A percentile compares a stretch with the other conserved stretches of the same genome.
Evolutionary conservation across 1,139 yeast genomes (phyloP).

Genomic region (Scheffersomyces parashehatae): DNA sequence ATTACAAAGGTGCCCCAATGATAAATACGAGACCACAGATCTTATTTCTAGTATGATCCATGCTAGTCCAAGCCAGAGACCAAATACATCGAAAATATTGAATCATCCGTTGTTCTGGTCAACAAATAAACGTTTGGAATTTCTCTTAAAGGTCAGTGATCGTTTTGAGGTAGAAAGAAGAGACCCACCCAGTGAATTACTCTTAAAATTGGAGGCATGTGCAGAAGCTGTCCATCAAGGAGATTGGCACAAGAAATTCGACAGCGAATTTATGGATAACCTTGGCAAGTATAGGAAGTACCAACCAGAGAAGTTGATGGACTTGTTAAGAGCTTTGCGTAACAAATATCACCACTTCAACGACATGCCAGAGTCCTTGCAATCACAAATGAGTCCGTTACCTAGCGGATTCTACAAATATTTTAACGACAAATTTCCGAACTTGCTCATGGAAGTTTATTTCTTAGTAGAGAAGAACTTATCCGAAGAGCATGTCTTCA

Average conservation of each 20-base stretch:
- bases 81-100: conserved; percentile 66
- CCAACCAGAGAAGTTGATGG: conserved; percentile 75
- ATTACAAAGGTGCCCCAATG: conserved; percentile 41
- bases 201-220: conserved; percentile 58
- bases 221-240: conserved; percentile 59
- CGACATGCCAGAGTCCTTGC: conserved; percentile 71
- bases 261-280: conserved; percentile 70
- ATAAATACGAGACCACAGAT: conserved; percentile 67
- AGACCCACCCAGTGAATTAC: conserved; percentile 77
- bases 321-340: conserved; percentile 81
- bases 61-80: conserved; percentile 68
- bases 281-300: conserved; percentile 90
- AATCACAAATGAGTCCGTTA: conserved; percentile 67
- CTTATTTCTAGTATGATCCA: conserved; percentile 72
- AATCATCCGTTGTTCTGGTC: conserved; percentile 91
- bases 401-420: conserved; percentile 84
- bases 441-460: conserved; percentile 73
- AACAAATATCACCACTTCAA: conserved; percentile 93
- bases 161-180: conserved; percentile 84
- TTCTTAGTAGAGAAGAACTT: conserved; percentile 59
- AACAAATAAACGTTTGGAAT: conserved; percentile 72
- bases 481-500: conserved; percentile 60
- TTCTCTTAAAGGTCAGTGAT: conserved; percentile 83
- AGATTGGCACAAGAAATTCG: conserved; percentile 82
- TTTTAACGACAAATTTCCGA: conserved; percentile 75